Conservation (phyloP, 345 rosid genomes). For the Pseudoturritis turrita region DNA sequence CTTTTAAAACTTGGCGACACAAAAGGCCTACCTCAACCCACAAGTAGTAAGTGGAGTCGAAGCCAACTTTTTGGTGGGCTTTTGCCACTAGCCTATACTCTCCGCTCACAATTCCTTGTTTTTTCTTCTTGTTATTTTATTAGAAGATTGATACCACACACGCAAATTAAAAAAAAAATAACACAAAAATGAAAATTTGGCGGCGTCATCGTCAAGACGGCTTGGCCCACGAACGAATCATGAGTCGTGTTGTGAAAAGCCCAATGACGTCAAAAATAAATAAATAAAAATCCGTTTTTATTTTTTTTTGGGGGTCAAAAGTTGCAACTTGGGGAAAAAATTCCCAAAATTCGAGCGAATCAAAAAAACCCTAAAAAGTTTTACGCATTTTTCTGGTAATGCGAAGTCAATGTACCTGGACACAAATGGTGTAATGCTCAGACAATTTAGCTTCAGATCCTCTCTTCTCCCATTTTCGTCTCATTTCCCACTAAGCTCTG, state of each 20-base stretch:
- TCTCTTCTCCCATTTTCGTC: conserved; percentile 1
- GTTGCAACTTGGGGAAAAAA: conserved; percentile 12
- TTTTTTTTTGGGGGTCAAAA: neutral
- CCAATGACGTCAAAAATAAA: neutral
- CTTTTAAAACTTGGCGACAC: neutral
- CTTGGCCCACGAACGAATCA: conserved; percentile 20
- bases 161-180: neutral
- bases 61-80: conserved; percentile 13
- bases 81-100: neutral
- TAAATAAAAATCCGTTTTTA: no score
- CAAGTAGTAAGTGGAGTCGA: conserved; percentile 4
- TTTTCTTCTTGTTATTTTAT: neutral
- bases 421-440: conserved; percentile 32
- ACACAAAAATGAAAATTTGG: neutral
- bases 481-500: neutral
- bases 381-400: neutral
- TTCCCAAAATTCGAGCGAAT: neutral
- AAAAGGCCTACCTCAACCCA: conserved; percentile 12
- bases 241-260: neutral
- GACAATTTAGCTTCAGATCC: conserved; percentile 22
- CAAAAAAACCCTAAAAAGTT: conserved; percentile 11
- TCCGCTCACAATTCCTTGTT: neutral
- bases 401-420: conserved; percentile 40
- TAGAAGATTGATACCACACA: neutral
- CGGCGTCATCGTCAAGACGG: neutral